These are phyloP conservation scores for Fusarium abutilonis DNA, from an alignment of 2,329 filamentous ascomycete species.

Conservation along the genomic window DNA sequence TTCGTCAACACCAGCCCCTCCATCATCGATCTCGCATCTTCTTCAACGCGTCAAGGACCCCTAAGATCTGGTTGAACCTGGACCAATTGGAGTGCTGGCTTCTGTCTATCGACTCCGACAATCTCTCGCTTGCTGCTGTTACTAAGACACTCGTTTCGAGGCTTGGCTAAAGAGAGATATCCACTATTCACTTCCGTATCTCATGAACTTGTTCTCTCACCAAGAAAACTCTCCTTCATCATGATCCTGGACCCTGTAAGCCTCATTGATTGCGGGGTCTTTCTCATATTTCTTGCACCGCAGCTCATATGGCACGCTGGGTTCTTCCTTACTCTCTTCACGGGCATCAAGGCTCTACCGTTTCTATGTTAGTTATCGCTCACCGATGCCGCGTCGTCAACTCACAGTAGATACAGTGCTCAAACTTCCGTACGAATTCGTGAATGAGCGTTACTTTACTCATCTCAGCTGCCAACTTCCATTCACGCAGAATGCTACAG, in stretches of 20 bases:
- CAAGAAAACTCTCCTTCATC: constrained; percentile 33
- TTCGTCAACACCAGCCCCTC: constrained; percentile 28
- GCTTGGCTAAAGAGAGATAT: not conserved
- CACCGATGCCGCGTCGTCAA: not conserved
- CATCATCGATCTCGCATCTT: constrained; percentile 33
- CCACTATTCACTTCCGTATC: constrained; percentile 7
- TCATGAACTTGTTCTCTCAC: constrained; percentile 17
- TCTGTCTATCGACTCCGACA: not conserved
- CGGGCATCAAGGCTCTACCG: constrained; percentile 70
- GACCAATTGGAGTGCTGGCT: constrained; percentile 10
- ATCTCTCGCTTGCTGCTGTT: not conserved
- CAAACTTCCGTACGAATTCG: constrained; percentile 45
- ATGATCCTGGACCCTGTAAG: constrained; percentile 82
- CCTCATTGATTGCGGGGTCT: constrained; percentile 78
- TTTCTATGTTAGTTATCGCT: constrained; percentile 68
- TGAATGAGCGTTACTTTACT: constrained; percentile 48
- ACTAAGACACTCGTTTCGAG: not conserved
- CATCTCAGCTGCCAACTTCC: constrained; percentile 54
- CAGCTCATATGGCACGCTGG: constrained; percentile 77
- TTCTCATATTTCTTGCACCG: constrained; percentile 74
- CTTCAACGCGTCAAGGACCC: constrained; percentile 33
- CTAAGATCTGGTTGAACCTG: constrained; percentile 1
- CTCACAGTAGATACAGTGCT: constrained; percentile 42
- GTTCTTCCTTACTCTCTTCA: constrained; percentile 65
- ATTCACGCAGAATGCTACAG: constrained; percentile 74